Evolutionary conservation across 2,329 filamentous ascomycete genomes (phyloP), one percentile per base, ranked within the genome.

Genomic region (Drechslerella dactyloides): DNA sequence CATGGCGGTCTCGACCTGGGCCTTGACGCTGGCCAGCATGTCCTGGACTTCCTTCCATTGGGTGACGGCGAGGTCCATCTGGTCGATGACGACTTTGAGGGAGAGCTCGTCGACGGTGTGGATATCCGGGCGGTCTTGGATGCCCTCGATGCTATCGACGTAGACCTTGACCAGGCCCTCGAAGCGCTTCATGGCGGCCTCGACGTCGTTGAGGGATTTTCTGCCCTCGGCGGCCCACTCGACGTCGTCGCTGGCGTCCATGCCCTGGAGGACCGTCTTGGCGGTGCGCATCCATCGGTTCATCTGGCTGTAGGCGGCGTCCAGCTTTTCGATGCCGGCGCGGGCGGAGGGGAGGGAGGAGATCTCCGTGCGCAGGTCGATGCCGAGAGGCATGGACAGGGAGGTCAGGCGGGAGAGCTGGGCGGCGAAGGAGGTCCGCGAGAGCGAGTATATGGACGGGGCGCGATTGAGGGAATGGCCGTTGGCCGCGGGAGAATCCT

Each of bases 161-260:
- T 97, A 99, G 74, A 96, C 90, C 76, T 93, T 91, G 78, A 97
- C 91, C 63, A 99, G 83, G 57, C 88, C 86, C 78, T 96, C 92
- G 77, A 97, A 99, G 55, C 90, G 88, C 40, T 84, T 82, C 72
- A 97, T 93, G 21, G 93, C 87, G 74, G 82, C 85, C 77, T 89
- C 87, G 23, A 89, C 87, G 75, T 89, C 87, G 56, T 87, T 88
- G 37, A 93, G 82, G 1, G 90, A 90, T 79, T 93, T 90, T 73
- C 89, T 84, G 1, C 94, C 94, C 58, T 91, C 94, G 1, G 93
- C 93, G 1, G 94, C 93, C 94, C 94, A 99, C 79, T 97, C 93
- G 15, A 97, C 92, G 78, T 99, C 94, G 79, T 97, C 94, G 74
- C 97, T 93, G 59, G 93, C 92, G 79, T 97, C 92, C 46, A 99